Conservation (phyloP, 352 stramenopile species). For the Phytophthora palmivora region DNA sequence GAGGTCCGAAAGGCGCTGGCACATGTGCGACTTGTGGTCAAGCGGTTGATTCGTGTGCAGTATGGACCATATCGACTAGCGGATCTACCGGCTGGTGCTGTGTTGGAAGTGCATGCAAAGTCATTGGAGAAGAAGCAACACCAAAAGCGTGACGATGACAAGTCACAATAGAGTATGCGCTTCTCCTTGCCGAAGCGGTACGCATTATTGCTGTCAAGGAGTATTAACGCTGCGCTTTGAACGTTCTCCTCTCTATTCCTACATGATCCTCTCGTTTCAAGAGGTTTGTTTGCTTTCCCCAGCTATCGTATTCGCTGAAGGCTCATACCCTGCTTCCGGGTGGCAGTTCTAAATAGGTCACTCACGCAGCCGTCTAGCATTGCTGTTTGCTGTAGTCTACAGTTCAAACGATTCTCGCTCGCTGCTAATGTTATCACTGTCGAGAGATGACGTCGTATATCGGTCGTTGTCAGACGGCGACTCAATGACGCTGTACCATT, state of each 20-base stretch:
- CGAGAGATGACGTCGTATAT: constrained; percentile 39
- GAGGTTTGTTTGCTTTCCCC: constrained; percentile 12
- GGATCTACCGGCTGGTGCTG: constrained; percentile 73
- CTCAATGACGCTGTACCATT: constrained; percentile 70
- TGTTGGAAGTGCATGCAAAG: constrained; percentile 82
- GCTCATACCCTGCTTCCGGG: constrained; percentile 25
- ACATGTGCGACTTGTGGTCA: constrained; percentile 88
- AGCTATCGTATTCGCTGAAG: constrained; percentile 11
- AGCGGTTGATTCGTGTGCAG: constrained; percentile 88
- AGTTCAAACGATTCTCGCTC: constrained; percentile 73
- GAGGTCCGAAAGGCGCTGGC: constrained; percentile 91
- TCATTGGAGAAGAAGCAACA: constrained; percentile 42
- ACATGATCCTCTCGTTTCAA: constrained; percentile 24
- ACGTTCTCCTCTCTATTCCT: constrained; percentile 31
- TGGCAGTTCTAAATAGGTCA: constrained; percentile 10
- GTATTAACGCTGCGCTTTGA: constrained; percentile 5
- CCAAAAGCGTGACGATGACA: constrained; percentile 27
- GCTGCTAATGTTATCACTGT: constrained; percentile 42
- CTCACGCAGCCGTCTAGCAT: constrained; percentile 9
- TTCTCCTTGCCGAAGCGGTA: not conserved
- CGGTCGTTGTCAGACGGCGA: constrained; percentile 49
- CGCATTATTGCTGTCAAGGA: not conserved
- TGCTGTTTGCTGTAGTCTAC: constrained; percentile 32
- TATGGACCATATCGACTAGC: constrained; percentile 91
- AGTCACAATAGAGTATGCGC: constrained; percentile 17